phyloP scores from a whole-genome alignment of 768 basidiomycete species.

The Floccularia luteovirens region DNA sequence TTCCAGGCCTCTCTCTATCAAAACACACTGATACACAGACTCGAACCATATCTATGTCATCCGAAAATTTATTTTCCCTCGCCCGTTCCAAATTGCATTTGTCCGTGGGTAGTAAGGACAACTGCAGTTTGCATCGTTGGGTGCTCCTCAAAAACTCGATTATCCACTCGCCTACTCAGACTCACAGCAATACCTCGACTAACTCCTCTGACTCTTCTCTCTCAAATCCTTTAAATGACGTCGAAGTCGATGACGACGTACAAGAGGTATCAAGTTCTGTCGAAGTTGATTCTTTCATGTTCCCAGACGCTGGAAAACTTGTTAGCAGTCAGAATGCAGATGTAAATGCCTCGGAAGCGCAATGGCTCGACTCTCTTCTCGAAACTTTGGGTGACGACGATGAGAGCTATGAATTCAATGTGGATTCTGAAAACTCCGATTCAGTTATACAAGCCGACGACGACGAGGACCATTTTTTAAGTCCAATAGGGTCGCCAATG shows the following conservation, averaged over 20 bases:
- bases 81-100: slow-evolving; percentile 71
- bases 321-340: slow-evolving; percentile 26
- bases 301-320: slow-evolving; percentile 66
- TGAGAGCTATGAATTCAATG: slow-evolving; percentile 49
- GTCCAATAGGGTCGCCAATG: slow-evolving; percentile 62
- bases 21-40: slow-evolving; percentile 10
- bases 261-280: slow-evolving; percentile 44
- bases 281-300: slow-evolving; percentile 69
- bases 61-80: slow-evolving; percentile 50
- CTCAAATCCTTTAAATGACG: slow-evolving; percentile 28
- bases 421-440: slow-evolving; percentile 35
- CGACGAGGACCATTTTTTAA: slow-evolving; percentile 56
- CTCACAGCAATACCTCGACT: slow-evolving; percentile 22
- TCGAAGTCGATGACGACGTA: slow-evolving; percentile 31
- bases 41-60: slow-evolving; percentile 31
- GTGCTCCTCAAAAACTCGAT: slow-evolving; percentile 85
- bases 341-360: slow-evolving; percentile 52
- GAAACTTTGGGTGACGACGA: slow-evolving; percentile 69
- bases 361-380: slow-evolving; percentile 78
- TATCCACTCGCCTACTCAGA: slow-evolving; percentile 38
- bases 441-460: slow-evolving; percentile 49
- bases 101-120: slow-evolving; percentile 55
- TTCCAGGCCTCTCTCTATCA: slow-evolving; percentile 5
- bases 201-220: slow-evolving; percentile 17
- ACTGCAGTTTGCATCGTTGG: slow-evolving; percentile 76